Percentiles rank a stretch among this genome's conserved stretches.
phyloP scores from a whole-genome alignment of 371 early-diverging fungal species.

The Quaeritorhiza haematococci region DNA sequence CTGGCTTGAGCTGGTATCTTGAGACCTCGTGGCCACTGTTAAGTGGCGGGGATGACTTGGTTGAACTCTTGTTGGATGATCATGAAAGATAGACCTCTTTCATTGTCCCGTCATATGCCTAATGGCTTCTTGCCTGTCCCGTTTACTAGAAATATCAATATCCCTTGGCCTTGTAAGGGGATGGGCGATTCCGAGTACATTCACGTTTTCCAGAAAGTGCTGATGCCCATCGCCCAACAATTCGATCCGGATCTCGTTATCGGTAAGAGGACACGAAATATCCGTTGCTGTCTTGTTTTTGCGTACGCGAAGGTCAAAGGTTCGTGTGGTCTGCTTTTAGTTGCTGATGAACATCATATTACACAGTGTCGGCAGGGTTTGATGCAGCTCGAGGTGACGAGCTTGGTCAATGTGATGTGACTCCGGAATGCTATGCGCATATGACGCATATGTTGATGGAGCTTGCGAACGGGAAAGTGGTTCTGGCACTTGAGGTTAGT shows the following conservation, averaged over 20 bases:
- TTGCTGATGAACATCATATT: slow-evolving; percentile 19
- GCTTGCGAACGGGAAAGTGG: slow-evolving; percentile 68
- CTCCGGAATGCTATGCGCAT: slow-evolving; percentile 77
- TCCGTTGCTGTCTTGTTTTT: background rate
- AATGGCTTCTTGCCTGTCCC: background rate
- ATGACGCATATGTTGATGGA: slow-evolving; percentile 76
- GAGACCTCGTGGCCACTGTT: background rate
- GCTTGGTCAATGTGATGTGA: slow-evolving; percentile 76
- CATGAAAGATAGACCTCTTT: background rate
- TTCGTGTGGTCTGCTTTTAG: slow-evolving; percentile 23
- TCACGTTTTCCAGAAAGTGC: slow-evolving; percentile 67
- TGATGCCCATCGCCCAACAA: slow-evolving; percentile 79
- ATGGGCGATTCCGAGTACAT: slow-evolving; percentile 85
- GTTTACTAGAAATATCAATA: slow-evolving; percentile 66
- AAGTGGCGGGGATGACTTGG: too few species aligned
- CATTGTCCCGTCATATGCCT: background rate
- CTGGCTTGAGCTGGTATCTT: slow-evolving; percentile 2
- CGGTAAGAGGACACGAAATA: slow-evolving; percentile 34
- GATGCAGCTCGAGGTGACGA: slow-evolving; percentile 85
- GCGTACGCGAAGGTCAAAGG: background rate
- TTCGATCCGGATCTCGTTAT: slow-evolving; percentile 80
- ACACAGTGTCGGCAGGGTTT: slow-evolving; percentile 71
- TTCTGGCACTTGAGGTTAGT: slow-evolving; percentile 65
- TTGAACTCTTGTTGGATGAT: too few species aligned
- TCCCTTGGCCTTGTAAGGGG: slow-evolving; percentile 77